Evolutionary conservation across 148 eudicot genomes (phyloP).

Genomic region (Rheum nobile): DNA sequence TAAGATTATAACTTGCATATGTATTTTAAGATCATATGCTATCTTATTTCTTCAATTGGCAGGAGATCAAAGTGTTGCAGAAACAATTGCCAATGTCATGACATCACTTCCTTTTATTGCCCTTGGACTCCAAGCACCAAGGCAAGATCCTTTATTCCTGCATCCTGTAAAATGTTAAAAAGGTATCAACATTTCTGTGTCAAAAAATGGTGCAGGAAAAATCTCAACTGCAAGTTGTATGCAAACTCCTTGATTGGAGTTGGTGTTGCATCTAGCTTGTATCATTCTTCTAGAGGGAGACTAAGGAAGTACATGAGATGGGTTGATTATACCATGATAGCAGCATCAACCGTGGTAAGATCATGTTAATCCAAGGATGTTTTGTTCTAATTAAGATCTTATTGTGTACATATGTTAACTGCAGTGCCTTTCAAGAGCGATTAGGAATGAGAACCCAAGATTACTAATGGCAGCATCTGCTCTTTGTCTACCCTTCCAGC

Average conservation of each 20-base stretch:
- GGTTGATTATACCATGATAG: slow-evolving; percentile 96
- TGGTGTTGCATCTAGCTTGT: slow-evolving; percentile 82
- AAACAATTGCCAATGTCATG: slow-evolving; percentile 73
- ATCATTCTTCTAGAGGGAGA: slow-evolving; percentile 86
- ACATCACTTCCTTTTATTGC: slow-evolving; percentile 94
- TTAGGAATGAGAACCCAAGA: slow-evolving; percentile 71
- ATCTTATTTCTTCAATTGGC: not conserved
- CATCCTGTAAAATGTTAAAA: not conserved
- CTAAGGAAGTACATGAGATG: slow-evolving; percentile 71
- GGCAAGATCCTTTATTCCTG: slow-evolving; percentile 26
- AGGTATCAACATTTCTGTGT: not conserved
- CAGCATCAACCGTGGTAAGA: slow-evolving; percentile 73
- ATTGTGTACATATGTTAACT: not conserved
- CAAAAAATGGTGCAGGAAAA: slow-evolving; percentile 50
- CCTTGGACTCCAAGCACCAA: slow-evolving; percentile 80
- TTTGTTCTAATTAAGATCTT: not conserved
- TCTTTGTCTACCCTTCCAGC: slow-evolving; percentile 73
- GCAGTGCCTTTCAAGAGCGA: slow-evolving; percentile 85
- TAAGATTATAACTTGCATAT: too few species aligned
- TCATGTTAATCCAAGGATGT: not conserved
- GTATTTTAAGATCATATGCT: not conserved
- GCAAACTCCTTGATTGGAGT: slow-evolving; percentile 96
- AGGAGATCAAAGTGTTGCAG: slow-evolving; percentile 72
- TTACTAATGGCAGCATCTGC: slow-evolving; percentile 87
- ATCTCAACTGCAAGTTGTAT: slow-evolving; percentile 62